These are phyloP conservation scores for Fusarium succisae DNA, from an alignment of 2,329 filamentous ascomycete species.

Conservation along the genomic window DNA sequence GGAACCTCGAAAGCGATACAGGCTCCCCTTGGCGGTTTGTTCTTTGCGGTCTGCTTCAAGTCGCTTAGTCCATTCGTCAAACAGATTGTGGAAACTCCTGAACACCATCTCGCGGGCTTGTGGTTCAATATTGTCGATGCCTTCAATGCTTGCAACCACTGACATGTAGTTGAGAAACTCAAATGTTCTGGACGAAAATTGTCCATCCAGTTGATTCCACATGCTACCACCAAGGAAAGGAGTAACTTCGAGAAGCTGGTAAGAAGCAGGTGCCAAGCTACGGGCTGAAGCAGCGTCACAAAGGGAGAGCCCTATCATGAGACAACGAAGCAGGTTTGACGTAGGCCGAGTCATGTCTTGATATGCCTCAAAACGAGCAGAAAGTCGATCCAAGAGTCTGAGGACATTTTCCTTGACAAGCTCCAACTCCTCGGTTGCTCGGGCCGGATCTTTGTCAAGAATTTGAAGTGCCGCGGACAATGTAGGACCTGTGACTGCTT, in stretches of 20 bases:
- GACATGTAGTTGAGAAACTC: conserved; percentile 53
- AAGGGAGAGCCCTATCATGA: conserved; percentile 79
- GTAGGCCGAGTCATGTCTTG: conserved; percentile 85
- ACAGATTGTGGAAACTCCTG: conserved; percentile 76
- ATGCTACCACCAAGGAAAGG: conserved; percentile 66
- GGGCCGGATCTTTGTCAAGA: conserved; percentile 33
- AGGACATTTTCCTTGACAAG: conserved; percentile 67
- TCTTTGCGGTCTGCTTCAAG: conserved; percentile 80
- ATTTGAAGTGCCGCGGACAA: conserved; percentile 49
- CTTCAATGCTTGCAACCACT: conserved; percentile 57
- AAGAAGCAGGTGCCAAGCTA: conserved; percentile 48
- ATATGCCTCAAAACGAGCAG: conserved; percentile 77
- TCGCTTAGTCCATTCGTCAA: conserved; percentile 81
- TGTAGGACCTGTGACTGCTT: conserved; percentile 64
- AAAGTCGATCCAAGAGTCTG: conserved; percentile 76
- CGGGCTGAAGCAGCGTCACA: conserved; percentile 57
- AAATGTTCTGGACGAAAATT: conserved; percentile 48
- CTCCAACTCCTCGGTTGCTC: conserved; percentile 52
- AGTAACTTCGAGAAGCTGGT: conserved; percentile 55
- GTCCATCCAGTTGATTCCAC: conserved; percentile 38
- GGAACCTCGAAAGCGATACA: conserved; percentile 86
- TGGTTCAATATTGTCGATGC: conserved; percentile 51
- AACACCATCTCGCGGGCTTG: conserved; percentile 65
- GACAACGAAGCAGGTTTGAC: conserved; percentile 79
- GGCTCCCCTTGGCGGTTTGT: conserved; percentile 75